Evolutionary conservation across 352 stramenopile genomes (phyloP).

Genomic region (Pythium aquatile): DNA sequence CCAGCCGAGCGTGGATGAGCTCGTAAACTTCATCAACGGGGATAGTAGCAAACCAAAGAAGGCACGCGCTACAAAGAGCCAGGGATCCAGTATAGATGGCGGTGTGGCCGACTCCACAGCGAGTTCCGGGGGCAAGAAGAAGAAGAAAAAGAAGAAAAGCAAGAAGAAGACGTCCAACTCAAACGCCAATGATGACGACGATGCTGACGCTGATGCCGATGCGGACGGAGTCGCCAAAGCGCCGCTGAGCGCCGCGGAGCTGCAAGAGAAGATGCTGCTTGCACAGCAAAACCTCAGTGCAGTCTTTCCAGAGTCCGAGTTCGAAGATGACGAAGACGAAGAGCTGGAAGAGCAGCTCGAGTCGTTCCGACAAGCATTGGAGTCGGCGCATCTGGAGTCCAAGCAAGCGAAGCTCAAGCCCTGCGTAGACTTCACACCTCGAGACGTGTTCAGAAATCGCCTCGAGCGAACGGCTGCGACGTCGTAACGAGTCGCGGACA

Average conservation of each 20-base stretch:
- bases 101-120: slow-evolving; percentile 3
- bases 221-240: neutral
- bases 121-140: slow-evolving; percentile 31
- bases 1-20: slow-evolving; percentile 76
- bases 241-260: slow-evolving; percentile 8
- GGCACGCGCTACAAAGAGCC: slow-evolving; percentile 29
- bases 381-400: slow-evolving; percentile 67
- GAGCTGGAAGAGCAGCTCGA: slow-evolving; percentile 74
- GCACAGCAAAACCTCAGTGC: slow-evolving; percentile 69
- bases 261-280: slow-evolving; percentile 68
- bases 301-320: slow-evolving; percentile 79
- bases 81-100: slow-evolving; percentile 22
- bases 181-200: slow-evolving; percentile 10
- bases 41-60: slow-evolving; percentile 30
- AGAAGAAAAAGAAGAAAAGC: slow-evolving; percentile 77
- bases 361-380: slow-evolving; percentile 70
- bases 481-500: slow-evolving; percentile 7
- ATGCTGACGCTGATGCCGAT: neutral
- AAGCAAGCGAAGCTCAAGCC: slow-evolving; percentile 56
- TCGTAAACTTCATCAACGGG: slow-evolving; percentile 83
- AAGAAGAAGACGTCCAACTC: slow-evolving; percentile 47
- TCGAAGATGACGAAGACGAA: slow-evolving; percentile 79
- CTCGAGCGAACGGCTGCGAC: slow-evolving; percentile 18
- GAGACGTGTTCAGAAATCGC: slow-evolving; percentile 73
- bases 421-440: slow-evolving; percentile 62